Evolutionary conservation across 805 yeast species (phyloP).

Genomic region (Candida nanaspora): DNA sequence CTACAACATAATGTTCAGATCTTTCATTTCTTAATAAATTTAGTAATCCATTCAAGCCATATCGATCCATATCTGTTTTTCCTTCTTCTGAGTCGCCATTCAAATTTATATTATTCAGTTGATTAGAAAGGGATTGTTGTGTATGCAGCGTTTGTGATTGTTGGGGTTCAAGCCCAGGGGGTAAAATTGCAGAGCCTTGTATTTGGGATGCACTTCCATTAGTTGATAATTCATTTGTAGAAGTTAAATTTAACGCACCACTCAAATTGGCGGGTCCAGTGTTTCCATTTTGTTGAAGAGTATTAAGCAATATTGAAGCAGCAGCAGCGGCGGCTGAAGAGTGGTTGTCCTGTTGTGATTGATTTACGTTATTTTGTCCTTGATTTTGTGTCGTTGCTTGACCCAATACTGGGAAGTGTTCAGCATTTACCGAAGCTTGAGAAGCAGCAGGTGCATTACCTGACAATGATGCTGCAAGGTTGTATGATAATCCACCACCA

Average conservation of each 20-base stretch:
- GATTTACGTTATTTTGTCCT: constrained; percentile 2
- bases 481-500: constrained; percentile 2
- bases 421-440: constrained; percentile 7
- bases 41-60: constrained; percentile 60
- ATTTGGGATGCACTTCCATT: constrained; percentile 1
- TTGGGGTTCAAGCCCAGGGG: constrained; percentile 7
- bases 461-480: constrained; percentile 1
- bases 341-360: not conserved
- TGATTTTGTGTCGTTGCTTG: too few species aligned
- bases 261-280: not conserved
- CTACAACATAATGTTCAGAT: constrained; percentile 54
- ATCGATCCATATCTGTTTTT: constrained; percentile 45
- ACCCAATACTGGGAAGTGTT: constrained; percentile 23
- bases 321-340: constrained; percentile 3
- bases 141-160: constrained; percentile 2
- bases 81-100: constrained; percentile 10
- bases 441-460: not conserved
- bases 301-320: constrained; percentile 3
- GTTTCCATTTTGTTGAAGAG: constrained; percentile 1
- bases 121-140: constrained; percentile 7
- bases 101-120: not conserved
- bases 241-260: too few species aligned
- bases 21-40: constrained; percentile 56
- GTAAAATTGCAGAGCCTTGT: constrained; percentile 11
- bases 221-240: constrained; percentile 5